A percentile compares a stretch with the other conserved stretches of the same genome.
Evolutionary conservation across 225 moss, liverwort and hornwort species (phyloP).

Genomic region (Neckera pumila): DNA sequence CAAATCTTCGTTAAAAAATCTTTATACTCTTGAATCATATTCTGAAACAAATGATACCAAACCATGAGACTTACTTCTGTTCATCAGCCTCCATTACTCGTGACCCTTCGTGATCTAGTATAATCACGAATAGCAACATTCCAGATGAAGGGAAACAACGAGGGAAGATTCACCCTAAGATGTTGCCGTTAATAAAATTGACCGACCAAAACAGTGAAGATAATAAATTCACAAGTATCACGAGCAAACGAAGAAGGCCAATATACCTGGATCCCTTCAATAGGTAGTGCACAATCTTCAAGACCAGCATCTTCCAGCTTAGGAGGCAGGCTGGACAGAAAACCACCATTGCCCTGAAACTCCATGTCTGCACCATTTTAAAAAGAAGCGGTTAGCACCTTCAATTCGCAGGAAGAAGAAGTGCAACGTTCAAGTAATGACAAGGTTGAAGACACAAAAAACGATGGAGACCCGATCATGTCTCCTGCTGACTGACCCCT

Average conservation of each 20-base stretch:
- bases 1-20: slow-evolving; percentile 10
- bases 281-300: slow-evolving; percentile 49
- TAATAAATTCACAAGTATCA: neutral
- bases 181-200: neutral
- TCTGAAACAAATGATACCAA: slow-evolving; percentile 13
- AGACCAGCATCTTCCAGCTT: slow-evolving; percentile 59
- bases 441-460: neutral
- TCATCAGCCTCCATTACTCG: neutral
- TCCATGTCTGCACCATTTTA: slow-evolving; percentile 21
- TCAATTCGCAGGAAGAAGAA: neutral
- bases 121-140: neutral
- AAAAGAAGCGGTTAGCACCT: neutral
- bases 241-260: neutral
- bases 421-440: neutral
- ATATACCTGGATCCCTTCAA: slow-evolving; percentile 51
- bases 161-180: neutral
- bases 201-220: neutral
- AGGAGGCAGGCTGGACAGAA: slow-evolving; percentile 34
- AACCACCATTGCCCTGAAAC: slow-evolving; percentile 20
- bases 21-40: slow-evolving; percentile 16
- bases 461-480: neutral
- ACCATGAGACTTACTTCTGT: neutral
- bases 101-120: neutral
- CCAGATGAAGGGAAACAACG: neutral
- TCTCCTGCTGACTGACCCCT: neutral